phyloP scores from a whole-genome alignment of 2,329 filamentous ascomycete genomes.

The Cercospora brassicicola region DNA sequence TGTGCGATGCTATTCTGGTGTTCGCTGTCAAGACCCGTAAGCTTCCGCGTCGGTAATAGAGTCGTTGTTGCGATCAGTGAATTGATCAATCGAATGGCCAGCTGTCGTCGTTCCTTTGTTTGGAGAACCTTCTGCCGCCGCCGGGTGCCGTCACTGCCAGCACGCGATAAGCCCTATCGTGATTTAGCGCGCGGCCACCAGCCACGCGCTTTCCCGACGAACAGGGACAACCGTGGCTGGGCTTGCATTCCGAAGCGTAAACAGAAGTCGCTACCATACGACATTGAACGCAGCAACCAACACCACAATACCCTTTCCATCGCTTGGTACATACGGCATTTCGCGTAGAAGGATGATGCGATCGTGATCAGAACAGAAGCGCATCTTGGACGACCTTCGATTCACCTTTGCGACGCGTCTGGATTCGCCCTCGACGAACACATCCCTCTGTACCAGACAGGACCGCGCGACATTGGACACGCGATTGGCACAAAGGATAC shows the following conservation, averaged over 20 bases:
- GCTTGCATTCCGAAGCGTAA: slow-evolving; percentile 13
- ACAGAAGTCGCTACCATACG: slow-evolving; percentile 7
- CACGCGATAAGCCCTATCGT: slow-evolving; percentile 4
- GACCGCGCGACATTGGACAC: not conserved
- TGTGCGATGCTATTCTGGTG: not conserved
- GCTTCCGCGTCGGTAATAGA: not conserved
- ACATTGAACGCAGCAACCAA: not conserved
- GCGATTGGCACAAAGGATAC: not conserved
- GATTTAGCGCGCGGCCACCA: slow-evolving; percentile 1
- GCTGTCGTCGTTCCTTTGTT: slow-evolving; percentile 7
- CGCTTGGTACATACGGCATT: not conserved
- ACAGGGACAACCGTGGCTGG: not conserved
- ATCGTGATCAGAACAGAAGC: not conserved
- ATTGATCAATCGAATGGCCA: not conserved
- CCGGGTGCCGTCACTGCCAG: not conserved
- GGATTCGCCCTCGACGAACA: not conserved
- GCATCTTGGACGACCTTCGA: not conserved
- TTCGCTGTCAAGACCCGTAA: not conserved
- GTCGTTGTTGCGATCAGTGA: not conserved
- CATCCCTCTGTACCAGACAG: not conserved
- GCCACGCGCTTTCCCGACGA: not conserved
- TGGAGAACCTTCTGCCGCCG: not conserved
- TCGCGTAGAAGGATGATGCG: slow-evolving; percentile 2
- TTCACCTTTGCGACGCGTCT: slow-evolving; percentile 4
- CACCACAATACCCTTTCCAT: not conserved